Base-by-base conservation (phyloP, 2,329 filamentous ascomycete genomes). In the Cladosporium halotolerans region DNA sequence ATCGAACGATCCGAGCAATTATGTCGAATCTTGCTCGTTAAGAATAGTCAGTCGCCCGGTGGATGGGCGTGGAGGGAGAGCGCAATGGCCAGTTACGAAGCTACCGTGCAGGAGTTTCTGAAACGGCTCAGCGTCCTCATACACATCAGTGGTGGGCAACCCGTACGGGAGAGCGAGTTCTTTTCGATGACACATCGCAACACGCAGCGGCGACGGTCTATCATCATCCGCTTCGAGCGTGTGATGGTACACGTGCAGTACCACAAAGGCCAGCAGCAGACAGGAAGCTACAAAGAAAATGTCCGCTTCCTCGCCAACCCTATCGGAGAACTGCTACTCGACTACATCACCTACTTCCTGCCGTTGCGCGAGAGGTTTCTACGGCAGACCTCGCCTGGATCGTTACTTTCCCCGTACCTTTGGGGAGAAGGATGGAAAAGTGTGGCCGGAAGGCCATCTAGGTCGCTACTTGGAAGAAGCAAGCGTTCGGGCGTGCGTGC, bases 201-300 rank as follows among this genome's bases (percentile, higher is more conserved):
- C 23, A 55, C 34, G 7, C 19, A 55, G 40, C 28, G 44, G 16
- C 49, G 33, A 47, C 38, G 41, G 16, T 48, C 33, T 28, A 49
- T 53, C 13, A 46, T 34, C 9, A 47, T 53, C 18, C 28, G 45
- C 13, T 34, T 45, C 43, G 43, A 49, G 3, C 45, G 38, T 3
- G 39, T 56, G 9, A 53, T 56, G 32, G 45, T 56, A 14, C 19
- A 55, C 19, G 18, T 47, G 3, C 8, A 43, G 23, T 51, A 51
- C 53, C 33, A 57, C 23, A 57, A 57, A 45, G 48, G 55, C 43
- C 39, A 57, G 43, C 32, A 57, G 34, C 48, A 57, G 33, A 55
- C 38, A 8, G 47, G 52, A 18, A 42, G 19, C 19, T 52, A 52
- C 32, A 55, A 55, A 38, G 52, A 57, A 36, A 57, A 57, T 36